These are phyloP conservation scores for Blastobotrys peoriensis DNA, from an alignment of 805 yeast genomes.

Conservation along the genomic window DNA sequence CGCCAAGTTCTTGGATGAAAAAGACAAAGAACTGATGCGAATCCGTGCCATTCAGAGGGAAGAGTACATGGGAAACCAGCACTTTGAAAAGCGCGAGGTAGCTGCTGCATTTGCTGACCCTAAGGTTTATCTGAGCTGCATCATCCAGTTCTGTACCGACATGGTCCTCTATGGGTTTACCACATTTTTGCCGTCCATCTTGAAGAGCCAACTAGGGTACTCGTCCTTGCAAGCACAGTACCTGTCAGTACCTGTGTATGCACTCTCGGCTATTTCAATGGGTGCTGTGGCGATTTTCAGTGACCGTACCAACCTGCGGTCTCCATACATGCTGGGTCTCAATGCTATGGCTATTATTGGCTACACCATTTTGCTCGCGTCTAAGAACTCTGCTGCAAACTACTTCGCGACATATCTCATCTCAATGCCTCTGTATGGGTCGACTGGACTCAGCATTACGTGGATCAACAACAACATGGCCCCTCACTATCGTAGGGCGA, in stretches of 20 bases:
- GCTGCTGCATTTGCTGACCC: constrained; percentile 34
- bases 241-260: constrained; percentile 40
- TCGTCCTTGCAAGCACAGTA: constrained; percentile 37
- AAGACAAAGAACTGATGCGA: constrained; percentile 34
- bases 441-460: constrained; percentile 36
- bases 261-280: constrained; percentile 45
- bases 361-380: background rate
- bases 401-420: constrained; percentile 11
- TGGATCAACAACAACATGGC: constrained; percentile 42
- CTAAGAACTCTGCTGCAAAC: background rate
- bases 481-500: constrained; percentile 38
- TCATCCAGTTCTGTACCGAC: constrained; percentile 43
- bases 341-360: background rate
- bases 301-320: constrained; percentile 2
- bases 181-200: constrained; percentile 41
- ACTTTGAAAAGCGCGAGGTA: constrained; percentile 31
- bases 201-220: constrained; percentile 38
- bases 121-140: constrained; percentile 32
- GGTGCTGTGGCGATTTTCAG: constrained; percentile 13
- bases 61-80: constrained; percentile 30
- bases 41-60: constrained; percentile 32
- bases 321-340: background rate
- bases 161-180: constrained; percentile 39
- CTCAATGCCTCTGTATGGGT: constrained; percentile 27
- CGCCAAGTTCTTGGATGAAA: constrained; percentile 36